A percentile compares a stretch with the other conserved stretches of the same genome.
phyloP scores from a whole-genome alignment of 2,329 filamentous ascomycete species.

The Botrytis fabae region DNA sequence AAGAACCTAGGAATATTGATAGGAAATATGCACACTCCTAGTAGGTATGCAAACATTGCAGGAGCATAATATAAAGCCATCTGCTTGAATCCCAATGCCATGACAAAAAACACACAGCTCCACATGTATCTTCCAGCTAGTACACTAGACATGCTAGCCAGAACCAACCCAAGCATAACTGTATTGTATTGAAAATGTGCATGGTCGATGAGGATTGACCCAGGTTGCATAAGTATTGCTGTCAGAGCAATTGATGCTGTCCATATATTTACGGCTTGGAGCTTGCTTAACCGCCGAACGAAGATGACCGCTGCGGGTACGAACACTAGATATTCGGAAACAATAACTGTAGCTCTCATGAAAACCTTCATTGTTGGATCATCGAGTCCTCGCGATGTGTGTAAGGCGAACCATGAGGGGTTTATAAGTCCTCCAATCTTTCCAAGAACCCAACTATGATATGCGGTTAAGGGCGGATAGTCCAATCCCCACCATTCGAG shows the following conservation, averaged over 20 bases:
- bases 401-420: slow-evolving; percentile 82
- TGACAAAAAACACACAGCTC: slow-evolving; percentile 91
- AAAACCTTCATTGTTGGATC: slow-evolving; percentile 82
- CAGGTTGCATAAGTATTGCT: slow-evolving; percentile 89
- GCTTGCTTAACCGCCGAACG: slow-evolving; percentile 74
- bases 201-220: slow-evolving; percentile 88
- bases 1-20: slow-evolving; percentile 68
- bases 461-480: slow-evolving; percentile 95
- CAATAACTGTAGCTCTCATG: slow-evolving; percentile 89
- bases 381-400: slow-evolving; percentile 78
- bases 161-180: slow-evolving; percentile 90
- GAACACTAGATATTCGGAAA: slow-evolving; percentile 89
- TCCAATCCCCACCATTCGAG: slow-evolving; percentile 97
- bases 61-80: slow-evolving; percentile 99
- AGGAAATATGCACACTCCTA: slow-evolving; percentile 83
- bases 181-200: slow-evolving; percentile 98
- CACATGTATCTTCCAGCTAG: slow-evolving; percentile 81
- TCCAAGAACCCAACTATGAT: slow-evolving; percentile 95
- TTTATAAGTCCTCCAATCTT: slow-evolving; percentile 79
- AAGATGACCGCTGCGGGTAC: slow-evolving; percentile 85
- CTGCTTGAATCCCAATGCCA: slow-evolving; percentile 94
- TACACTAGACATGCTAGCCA: slow-evolving; percentile 86
- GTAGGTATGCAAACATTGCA: slow-evolving; percentile 84
- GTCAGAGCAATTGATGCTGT: slow-evolving; percentile 81
- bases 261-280: slow-evolving; percentile 78